Percentiles rank a stretch among this genome's conserved stretches.
Conservation (phyloP, 768 basidiomycete genomes). For the Paxillus involutus region DNA sequence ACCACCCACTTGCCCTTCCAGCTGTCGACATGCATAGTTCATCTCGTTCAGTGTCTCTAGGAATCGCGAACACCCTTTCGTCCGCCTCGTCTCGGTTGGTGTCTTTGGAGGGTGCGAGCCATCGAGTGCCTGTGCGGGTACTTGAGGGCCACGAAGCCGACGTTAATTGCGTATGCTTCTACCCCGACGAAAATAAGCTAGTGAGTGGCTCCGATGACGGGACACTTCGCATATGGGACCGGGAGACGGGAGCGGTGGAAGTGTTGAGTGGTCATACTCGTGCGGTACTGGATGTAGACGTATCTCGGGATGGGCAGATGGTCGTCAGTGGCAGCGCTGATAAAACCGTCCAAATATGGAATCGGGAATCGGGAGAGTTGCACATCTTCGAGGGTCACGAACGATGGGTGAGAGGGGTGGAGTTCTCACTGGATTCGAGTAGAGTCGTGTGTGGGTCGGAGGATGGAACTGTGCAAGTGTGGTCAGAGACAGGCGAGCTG, state of each 20-base stretch:
- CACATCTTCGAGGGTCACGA: conserved; percentile 1
- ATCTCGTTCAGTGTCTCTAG: too few relatives aligned
- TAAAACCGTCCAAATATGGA: background rate
- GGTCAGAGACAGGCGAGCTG: too few relatives aligned
- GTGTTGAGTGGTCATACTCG: too few relatives aligned
- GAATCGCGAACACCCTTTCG: too few relatives aligned
- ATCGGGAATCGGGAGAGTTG: background rate
- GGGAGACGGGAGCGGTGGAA: too few relatives aligned
- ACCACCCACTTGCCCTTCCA: too few relatives aligned
- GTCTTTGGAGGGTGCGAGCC: background rate
- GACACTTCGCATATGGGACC: background rate
- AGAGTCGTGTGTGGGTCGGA: too few relatives aligned
- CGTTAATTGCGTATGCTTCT: background rate
- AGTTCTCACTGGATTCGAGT: too few relatives aligned
- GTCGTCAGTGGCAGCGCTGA: background rate
- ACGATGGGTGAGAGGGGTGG: conserved; percentile 10
- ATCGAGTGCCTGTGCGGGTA: background rate
- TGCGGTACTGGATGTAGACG: too few relatives aligned
- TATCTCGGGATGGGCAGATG: too few relatives aligned
- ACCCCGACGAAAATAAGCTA: background rate
- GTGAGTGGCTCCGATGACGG: background rate
- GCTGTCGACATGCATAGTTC: too few relatives aligned
- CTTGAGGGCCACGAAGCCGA: background rate
- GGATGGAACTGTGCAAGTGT: too few relatives aligned
- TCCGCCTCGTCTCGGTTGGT: background rate